Conservation (phyloP, 441 rosid genomes). For the Flueggea neowawraea region DNA sequence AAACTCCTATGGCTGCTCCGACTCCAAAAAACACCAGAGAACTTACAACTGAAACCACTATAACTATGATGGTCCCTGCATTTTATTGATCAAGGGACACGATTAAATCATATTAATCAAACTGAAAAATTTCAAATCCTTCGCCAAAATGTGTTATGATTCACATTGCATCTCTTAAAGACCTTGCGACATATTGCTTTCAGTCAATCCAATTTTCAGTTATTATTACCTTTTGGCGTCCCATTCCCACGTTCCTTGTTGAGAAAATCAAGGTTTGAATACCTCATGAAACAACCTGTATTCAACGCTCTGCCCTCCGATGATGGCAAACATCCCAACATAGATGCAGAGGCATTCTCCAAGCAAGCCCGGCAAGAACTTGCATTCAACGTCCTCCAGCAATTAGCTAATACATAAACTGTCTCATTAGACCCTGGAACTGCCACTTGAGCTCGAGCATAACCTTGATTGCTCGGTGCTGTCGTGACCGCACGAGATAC, state of each 20-base stretch:
- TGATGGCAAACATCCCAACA: conserved; percentile 69
- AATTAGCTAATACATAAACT: conserved; percentile 66
- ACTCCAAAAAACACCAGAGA: conserved; percentile 43
- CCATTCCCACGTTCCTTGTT: conserved; percentile 43
- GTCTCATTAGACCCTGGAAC: conserved; percentile 41
- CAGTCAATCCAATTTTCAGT: not conserved
- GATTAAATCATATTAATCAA: conserved; percentile 11
- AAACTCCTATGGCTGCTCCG: conserved; percentile 34
- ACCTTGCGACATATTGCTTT: no score
- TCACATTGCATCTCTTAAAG: no score
- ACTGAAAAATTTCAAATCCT: not conserved
- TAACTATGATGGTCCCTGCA: conserved; percentile 40
- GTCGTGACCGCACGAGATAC: conserved; percentile 32
- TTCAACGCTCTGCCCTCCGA: conserved; percentile 83
- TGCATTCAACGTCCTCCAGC: conserved; percentile 73
- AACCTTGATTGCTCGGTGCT: conserved; percentile 49
- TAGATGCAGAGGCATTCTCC: conserved; percentile 57
- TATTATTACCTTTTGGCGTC: conserved; percentile 56
- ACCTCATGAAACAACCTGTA: conserved; percentile 87
- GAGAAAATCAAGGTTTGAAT: conserved; percentile 75
- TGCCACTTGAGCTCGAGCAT: conserved; percentile 35
- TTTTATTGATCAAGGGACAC: conserved; percentile 6
- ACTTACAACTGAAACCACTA: conserved; percentile 47
- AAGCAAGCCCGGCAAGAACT: conserved; percentile 70
- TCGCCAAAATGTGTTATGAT: no score